phyloP scores from a whole-genome alignment of 805 yeast species.

The Starmera quercuum region DNA sequence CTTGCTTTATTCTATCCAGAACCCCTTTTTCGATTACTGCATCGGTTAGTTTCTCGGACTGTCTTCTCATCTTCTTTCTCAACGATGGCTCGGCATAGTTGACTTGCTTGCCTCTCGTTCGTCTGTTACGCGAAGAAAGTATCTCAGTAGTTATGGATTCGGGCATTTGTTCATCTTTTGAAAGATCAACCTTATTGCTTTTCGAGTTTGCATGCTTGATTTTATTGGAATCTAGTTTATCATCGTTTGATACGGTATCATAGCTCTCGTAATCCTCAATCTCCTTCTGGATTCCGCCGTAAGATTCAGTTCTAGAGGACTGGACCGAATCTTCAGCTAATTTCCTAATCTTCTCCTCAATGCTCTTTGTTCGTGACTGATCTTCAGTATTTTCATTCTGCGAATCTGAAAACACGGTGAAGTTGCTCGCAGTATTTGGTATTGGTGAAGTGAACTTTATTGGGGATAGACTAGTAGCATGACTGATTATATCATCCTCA shows the following conservation, averaged over 20 bases:
- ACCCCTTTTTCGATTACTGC: constrained; percentile 35
- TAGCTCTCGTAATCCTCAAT: background rate
- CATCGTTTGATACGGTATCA: constrained; percentile 14
- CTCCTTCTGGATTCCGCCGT: background rate
- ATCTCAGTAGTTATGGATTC: constrained; percentile 16
- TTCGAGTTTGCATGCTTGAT: constrained; percentile 22
- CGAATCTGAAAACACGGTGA: constrained; percentile 17
- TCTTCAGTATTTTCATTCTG: constrained; percentile 5
- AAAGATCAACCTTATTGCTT: constrained; percentile 19
- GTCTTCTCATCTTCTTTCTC: constrained; percentile 62
- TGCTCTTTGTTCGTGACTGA: constrained; percentile 1
- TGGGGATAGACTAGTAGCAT: constrained; percentile 17
- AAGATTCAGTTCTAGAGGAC: background rate
- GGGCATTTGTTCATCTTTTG: constrained; percentile 34
- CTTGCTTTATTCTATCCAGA: constrained; percentile 3
- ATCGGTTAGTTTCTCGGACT: constrained; percentile 49
- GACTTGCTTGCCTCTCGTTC: constrained; percentile 49
- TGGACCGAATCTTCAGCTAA: constrained; percentile 11
- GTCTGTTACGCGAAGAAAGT: constrained; percentile 16
- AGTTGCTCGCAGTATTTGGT: constrained; percentile 3
- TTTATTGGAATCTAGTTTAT: constrained; percentile 16
- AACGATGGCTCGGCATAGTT: constrained; percentile 65
- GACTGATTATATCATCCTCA: constrained; percentile 5
- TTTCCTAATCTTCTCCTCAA: constrained; percentile 8
- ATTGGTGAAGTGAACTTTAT: constrained; percentile 14